Base-by-base conservation (phyloP, 2,329 filamentous ascomycete genomes). In the Xylaria sp. region DNA sequence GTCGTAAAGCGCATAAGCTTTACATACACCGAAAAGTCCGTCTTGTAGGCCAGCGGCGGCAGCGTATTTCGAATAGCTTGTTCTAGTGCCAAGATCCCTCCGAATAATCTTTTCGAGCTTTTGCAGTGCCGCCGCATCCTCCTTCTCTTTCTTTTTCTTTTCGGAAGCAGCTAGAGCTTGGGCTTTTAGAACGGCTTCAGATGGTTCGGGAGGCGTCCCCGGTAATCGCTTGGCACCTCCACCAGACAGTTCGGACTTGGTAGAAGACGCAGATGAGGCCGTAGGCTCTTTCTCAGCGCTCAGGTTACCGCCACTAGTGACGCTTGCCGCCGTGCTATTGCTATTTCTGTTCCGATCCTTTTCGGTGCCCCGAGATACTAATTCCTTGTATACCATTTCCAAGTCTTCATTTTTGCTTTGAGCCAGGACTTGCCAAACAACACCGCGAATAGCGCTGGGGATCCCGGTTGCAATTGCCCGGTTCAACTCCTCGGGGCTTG, bases 351-450 rank as follows among this genome's bases (percentile, higher is more conserved):
- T 85, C 74, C 87, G 89, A 66, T 94, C 92, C 79, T 93, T 93
- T 66, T 94, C 92, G 2, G 93, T 94, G 27, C 94, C 94, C 66
- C 92, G 88, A 55, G 86, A 86, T 36, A 92, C 86, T 10, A 99
- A 85, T 67, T 96, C 94, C 70, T 86, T 88, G 81, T 98, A 99
- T n/a, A 94, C 87, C 17, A 85, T 81, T 79, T 99, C 96, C 20
- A 99, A 82, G 50, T 96, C 93, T 67, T 95, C 91, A 73, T 93
- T 97, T 79, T 97, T 97, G 81, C 94, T 97, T 76, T 97, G 93
- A 3, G 96, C 94, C 68, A 99, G 83, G 7, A 98, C 95, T 80
- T 99, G 96, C 96, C 96, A 99, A 57, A 99, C 94, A 2, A 99
- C 96, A n/a, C 96, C 96, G 65, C 96, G 90, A 68, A 99, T 97